Percentiles rank a stretch among this genome's conserved stretches.
Conservation (phyloP, 2,329 filamentous ascomycete species). For the Neopestalotiopsis rosae region DNA sequence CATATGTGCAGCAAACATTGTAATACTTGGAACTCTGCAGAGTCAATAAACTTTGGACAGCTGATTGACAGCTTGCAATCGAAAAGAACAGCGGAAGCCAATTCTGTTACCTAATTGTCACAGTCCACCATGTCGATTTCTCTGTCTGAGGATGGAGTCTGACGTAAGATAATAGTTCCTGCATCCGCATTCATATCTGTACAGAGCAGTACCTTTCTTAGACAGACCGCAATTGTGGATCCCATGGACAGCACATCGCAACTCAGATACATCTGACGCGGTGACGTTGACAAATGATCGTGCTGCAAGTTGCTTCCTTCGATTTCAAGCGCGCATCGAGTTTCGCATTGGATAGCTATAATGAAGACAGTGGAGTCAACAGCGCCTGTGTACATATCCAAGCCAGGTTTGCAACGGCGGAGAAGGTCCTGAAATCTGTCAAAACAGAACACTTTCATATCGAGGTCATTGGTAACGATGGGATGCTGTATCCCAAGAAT, state of each 20-base stretch:
- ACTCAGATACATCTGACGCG: constrained; percentile 10
- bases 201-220: constrained; percentile 7
- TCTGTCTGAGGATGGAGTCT: constrained; percentile 3
- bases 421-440: too few species aligned
- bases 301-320: constrained; percentile 7
- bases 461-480: too few species aligned
- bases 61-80: constrained; percentile 5
- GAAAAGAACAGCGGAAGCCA: constrained; percentile 5
- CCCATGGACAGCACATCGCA: constrained; percentile 2
- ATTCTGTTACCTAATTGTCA: constrained; percentile 7
- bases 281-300: constrained; percentile 10
- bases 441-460: too few species aligned
- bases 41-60: constrained; percentile 4
- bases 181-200: constrained; percentile 5
- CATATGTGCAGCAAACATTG: constrained; percentile 12
- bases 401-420: too few species aligned
- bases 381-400: not conserved
- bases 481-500: too few species aligned
- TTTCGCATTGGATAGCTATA: constrained; percentile 11
- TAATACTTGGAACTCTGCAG: constrained; percentile 7
- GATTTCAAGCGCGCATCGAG: constrained; percentile 10
- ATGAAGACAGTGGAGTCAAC: not conserved
- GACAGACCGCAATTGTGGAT: constrained; percentile 6
- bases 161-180: constrained; percentile 9
- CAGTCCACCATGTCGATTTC: constrained; percentile 7